phyloP scores from a whole-genome alignment of 2,329 filamentous ascomycete genomes.

The Penicillium paneum region DNA sequence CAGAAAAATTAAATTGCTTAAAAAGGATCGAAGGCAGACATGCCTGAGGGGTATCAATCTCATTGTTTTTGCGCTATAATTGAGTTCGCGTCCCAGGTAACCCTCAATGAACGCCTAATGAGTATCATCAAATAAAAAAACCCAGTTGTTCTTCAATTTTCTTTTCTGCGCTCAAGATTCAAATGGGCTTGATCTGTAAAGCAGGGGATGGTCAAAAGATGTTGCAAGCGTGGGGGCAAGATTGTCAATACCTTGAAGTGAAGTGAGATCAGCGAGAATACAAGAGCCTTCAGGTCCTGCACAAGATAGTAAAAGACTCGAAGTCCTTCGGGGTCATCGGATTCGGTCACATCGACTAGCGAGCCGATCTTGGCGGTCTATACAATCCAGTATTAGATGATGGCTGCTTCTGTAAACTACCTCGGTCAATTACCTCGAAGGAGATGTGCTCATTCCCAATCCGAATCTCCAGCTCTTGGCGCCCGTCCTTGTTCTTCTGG shows the following conservation, averaged over 20 bases:
- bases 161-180: constrained; percentile 16
- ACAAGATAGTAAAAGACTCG: constrained; percentile 98
- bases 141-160: constrained; percentile 2
- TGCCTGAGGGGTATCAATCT: constrained; percentile 7
- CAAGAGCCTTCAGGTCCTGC: constrained; percentile 91
- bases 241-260: constrained; percentile 75
- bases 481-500: constrained; percentile 97
- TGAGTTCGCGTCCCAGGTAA: constrained; percentile 11
- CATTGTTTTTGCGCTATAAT: constrained; percentile 7
- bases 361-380: constrained; percentile 98
- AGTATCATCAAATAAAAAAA: constrained; percentile 21
- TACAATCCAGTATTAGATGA: neutral
- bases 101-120: constrained; percentile 21
- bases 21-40: neutral
- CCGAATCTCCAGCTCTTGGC: constrained; percentile 93
- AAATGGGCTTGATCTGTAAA: constrained; percentile 53
- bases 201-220: constrained; percentile 1
- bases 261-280: constrained; percentile 92
- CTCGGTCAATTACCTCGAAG: constrained; percentile 67
- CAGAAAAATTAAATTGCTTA: neutral
- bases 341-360: constrained; percentile 93
- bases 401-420: neutral
- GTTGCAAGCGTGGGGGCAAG: neutral
- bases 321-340: constrained; percentile 89
- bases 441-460: constrained; percentile 94